A percentile compares a stretch with the other conserved stretches of the same genome.
Conservation (phyloP, 2,329 filamentous ascomycete genomes). For the Dothideomycetes sp. region DNA sequence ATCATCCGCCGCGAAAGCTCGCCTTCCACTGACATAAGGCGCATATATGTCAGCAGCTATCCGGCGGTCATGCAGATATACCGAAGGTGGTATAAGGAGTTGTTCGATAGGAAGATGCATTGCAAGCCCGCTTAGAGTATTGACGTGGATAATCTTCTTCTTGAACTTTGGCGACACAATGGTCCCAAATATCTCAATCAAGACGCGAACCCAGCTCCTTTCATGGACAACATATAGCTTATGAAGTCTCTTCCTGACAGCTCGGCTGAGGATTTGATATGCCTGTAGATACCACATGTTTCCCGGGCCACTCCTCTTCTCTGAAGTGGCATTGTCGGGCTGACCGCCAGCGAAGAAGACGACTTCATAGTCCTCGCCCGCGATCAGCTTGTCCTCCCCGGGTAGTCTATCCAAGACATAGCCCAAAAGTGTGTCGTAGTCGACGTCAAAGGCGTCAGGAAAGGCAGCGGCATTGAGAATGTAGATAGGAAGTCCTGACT, state of each 20-base stretch:
- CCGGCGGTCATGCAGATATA: conserved; percentile 43
- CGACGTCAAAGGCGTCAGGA: conserved; percentile 40
- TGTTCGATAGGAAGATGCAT: conserved; percentile 40
- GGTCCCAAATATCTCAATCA: conserved; percentile 45
- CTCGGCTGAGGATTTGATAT: conserved; percentile 43
- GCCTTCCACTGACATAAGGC: conserved; percentile 32
- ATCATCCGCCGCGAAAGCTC: conserved; percentile 36
- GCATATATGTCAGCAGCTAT: conserved; percentile 36
- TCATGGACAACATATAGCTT: conserved; percentile 48
- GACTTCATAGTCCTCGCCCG: conserved; percentile 44
- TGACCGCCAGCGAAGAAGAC: conserved; percentile 47
- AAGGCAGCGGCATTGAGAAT: conserved; percentile 47
- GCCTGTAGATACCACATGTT: conserved; percentile 48
- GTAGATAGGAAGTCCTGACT: conserved; percentile 39
- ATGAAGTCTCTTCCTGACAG: conserved; percentile 44
- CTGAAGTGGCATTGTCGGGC: conserved; percentile 29
- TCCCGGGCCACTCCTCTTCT: conserved; percentile 38
- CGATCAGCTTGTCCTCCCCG: conserved; percentile 43
- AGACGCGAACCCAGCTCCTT: conserved; percentile 44
- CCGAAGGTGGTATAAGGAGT: conserved; percentile 42
- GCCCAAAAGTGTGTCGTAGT: conserved; percentile 43
- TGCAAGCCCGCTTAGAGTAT: conserved; percentile 37
- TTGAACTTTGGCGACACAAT: conserved; percentile 47
- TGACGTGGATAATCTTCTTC: conserved; percentile 46
- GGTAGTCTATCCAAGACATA: conserved; percentile 45